These are phyloP conservation scores for Suillus paluster DNA, from an alignment of 768 basidiomycete genomes.

Conservation along the genomic window DNA sequence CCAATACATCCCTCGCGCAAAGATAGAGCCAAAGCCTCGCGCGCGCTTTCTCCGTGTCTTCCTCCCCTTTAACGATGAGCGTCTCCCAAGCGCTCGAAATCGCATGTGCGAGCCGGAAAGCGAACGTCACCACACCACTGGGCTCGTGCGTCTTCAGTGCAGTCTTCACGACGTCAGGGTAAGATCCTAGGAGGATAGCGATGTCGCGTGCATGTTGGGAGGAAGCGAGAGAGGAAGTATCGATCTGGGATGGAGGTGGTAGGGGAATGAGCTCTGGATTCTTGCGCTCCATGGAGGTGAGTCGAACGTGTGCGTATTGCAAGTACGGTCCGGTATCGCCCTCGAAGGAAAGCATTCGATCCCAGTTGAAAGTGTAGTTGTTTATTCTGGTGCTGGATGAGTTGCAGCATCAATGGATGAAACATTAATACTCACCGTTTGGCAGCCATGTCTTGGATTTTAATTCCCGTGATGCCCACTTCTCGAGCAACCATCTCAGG, in stretches of 20 bases:
- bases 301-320: slow-evolving; percentile 94
- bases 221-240: slow-evolving; percentile 66
- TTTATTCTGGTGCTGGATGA: slow-evolving; percentile 65
- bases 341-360: slow-evolving; percentile 93
- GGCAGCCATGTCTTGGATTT: slow-evolving; percentile 97
- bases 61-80: slow-evolving; percentile 83
- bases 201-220: slow-evolving; percentile 83
- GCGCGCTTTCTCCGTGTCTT: slow-evolving; percentile 72
- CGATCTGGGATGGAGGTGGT: slow-evolving; percentile 68
- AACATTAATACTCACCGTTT: slow-evolving; percentile 64
- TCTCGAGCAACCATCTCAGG: slow-evolving; percentile 79
- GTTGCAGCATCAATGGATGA: not conserved
- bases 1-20: slow-evolving; percentile 89
- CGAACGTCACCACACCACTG: slow-evolving; percentile 88
- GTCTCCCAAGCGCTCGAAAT: slow-evolving; percentile 94
- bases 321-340: slow-evolving; percentile 96
- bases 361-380: slow-evolving; percentile 95
- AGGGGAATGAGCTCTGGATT: slow-evolving; percentile 86
- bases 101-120: slow-evolving; percentile 84
- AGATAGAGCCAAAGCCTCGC: slow-evolving; percentile 91
- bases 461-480: slow-evolving; percentile 93
- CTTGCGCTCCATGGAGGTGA: slow-evolving; percentile 89
- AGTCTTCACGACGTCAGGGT: slow-evolving; percentile 89
- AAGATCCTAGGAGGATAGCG: slow-evolving; percentile 82
- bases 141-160: slow-evolving; percentile 89